These are phyloP conservation scores for Kluyveromyces sp. DNA, from an alignment of 1,139 yeast genomes.

Conservation along the genomic window DNA sequence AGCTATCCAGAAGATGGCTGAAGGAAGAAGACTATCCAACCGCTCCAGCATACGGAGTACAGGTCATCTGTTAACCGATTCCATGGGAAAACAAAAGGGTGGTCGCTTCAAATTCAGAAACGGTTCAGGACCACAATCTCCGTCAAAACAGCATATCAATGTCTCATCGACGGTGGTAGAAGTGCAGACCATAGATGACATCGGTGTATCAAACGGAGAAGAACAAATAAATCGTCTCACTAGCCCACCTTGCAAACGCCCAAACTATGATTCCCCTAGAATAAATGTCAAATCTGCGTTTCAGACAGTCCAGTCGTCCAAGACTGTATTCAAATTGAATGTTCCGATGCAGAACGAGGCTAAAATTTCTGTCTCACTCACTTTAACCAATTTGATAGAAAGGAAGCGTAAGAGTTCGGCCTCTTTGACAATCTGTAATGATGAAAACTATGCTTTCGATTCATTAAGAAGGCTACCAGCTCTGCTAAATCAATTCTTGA, in stretches of 20 bases:
- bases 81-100: background rate
- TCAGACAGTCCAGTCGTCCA: background rate
- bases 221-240: background rate
- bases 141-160: background rate
- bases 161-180: background rate
- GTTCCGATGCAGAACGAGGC: background rate
- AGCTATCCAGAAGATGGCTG: conserved; percentile 1
- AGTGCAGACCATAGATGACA: background rate
- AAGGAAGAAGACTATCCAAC: conserved; percentile 6
- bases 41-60: conserved; percentile 5
- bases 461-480: conserved; percentile 8
- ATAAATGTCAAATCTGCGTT: conserved; percentile 1
- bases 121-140: background rate
- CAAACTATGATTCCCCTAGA: conserved; percentile 4
- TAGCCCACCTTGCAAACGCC: background rate
- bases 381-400: background rate
- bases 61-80: background rate
- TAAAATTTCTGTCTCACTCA: background rate
- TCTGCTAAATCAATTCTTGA: conserved; percentile 2
- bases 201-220: background rate
- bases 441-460: conserved; percentile 6
- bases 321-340: conserved; percentile 1
- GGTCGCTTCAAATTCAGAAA: background rate
- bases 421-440: conserved; percentile 9
- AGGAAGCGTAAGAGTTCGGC: background rate